phyloP scores from a whole-genome alignment of 2,329 filamentous ascomycete genomes.

The Penicillium crustosum region DNA sequence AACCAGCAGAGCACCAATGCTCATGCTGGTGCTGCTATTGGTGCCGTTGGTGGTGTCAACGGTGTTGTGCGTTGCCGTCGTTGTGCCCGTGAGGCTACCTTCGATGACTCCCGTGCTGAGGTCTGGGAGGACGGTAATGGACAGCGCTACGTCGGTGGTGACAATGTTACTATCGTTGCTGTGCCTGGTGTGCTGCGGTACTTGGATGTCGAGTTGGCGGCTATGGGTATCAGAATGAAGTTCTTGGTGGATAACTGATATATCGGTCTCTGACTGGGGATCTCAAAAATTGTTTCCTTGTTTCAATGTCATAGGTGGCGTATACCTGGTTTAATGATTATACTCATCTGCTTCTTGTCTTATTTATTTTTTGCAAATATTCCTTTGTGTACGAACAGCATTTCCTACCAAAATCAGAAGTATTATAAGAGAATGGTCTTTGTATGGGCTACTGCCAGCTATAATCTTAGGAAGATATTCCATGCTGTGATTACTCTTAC shows the following conservation, averaged over 20 bases:
- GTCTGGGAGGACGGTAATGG: constrained; percentile 90
- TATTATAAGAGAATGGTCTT: background rate
- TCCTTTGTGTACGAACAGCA: constrained; percentile 5
- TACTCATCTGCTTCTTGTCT: constrained; percentile 14
- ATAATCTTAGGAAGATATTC: constrained; percentile 17
- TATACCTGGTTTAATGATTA: constrained; percentile 20
- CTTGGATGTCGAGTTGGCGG: constrained; percentile 89
- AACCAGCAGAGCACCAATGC: constrained; percentile 26
- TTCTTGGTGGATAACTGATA: constrained; percentile 67
- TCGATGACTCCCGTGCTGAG: constrained; percentile 66
- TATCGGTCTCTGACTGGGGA: background rate
- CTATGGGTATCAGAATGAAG: constrained; percentile 95
- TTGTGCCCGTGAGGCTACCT: constrained; percentile 66
- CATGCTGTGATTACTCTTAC: constrained; percentile 17
- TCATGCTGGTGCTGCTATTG: constrained; percentile 50
- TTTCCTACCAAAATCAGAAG: constrained; percentile 2
- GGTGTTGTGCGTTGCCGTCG: constrained; percentile 74
- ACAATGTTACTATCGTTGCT: constrained; percentile 86
- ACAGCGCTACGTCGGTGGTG: constrained; percentile 79
- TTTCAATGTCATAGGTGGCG: constrained; percentile 29
- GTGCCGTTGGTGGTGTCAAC: constrained; percentile 59
- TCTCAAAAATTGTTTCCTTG: constrained; percentile 18
- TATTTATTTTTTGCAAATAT: constrained; percentile 12
- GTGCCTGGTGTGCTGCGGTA: constrained; percentile 91
- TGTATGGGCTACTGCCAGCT: background rate